Evolutionary conservation across 139 green algal species (phyloP), one percentile per base, ranked within the genome.

Genomic region (Chlamydomonas sphaeroides): DNA sequence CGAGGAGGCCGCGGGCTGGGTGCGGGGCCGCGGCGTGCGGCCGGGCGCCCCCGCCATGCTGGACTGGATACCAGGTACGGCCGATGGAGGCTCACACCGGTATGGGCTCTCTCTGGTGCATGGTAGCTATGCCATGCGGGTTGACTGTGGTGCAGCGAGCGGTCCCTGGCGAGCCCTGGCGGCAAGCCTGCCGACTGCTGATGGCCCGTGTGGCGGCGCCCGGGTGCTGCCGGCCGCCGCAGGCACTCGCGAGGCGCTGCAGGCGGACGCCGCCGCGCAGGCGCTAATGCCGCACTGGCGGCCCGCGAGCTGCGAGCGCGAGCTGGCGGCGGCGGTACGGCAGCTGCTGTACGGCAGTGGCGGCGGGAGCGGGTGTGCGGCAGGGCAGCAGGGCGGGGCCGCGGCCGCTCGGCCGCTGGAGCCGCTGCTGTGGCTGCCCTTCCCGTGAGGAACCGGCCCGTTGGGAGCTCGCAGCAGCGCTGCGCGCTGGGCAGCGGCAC

Each of bases 361-460:
- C 11, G 26, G 20, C 7, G n/a, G n/a, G n/a, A n/a, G n/a, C n/a
- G n/a, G n/a, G n/a, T n/a, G n/a, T n/a, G n/a, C n/a, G n/a, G n/a
- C n/a, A n/a, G n/a, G n/a, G n/a, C n/a, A n/a, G n/a, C n/a, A n/a
- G n/a, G n/a, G n/a, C n/a, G n/a, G n/a, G n/a, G 18, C 30, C 7
- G 67, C 67, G 2, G 8, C 41, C 39, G 7, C 5, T 21, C 18
- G 32, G 56, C 20, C 32, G 32, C n/a, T 65, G 5, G 32, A n/a
- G 36, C 51, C 35, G 41, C 41, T 80, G 39, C 41, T 80, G 41
- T 80, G 74, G 74, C 56, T 80, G 14, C 74, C 74, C 14, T 68
- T 80, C 51, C 74, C 74, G 72, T 79, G 72, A 79, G 72, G 56
- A n/a, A n/a, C n/a, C n/a, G n/a, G n/a, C n/a, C n/a, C n/a, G n/a